phyloP scores from a whole-genome alignment of 1,284 basidiomycete species.

The Leucoagaricus sp. region DNA sequence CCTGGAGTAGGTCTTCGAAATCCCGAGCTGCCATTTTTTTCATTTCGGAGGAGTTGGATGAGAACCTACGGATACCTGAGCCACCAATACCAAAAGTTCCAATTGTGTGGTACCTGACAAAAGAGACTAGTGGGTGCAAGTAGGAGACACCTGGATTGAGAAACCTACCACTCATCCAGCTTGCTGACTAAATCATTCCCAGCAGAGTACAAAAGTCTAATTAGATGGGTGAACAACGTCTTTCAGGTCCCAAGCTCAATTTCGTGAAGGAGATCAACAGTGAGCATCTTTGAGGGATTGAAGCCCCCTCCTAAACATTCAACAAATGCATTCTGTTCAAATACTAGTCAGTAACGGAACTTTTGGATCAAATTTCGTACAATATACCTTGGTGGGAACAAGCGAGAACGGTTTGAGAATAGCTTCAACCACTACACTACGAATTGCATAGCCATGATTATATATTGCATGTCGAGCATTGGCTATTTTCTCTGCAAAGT shows the following conservation, averaged over 20 bases:
- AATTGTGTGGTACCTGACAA: constrained; percentile 23
- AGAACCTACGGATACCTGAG: constrained; percentile 28
- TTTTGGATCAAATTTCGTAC: no score
- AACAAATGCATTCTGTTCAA: constrained; percentile 16
- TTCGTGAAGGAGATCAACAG: constrained; percentile 31
- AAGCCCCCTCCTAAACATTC: constrained; percentile 18
- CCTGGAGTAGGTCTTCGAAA: constrained; percentile 40
- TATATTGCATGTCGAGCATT: no score
- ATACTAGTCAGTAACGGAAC: not conserved
- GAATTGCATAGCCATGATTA: not conserved
- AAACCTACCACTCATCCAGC: not conserved
- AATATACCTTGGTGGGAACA: no score
- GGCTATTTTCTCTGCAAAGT: constrained; percentile 14
- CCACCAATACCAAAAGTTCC: constrained; percentile 32
- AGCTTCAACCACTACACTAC: not conserved
- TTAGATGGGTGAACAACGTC: constrained; percentile 29
- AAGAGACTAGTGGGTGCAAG: no score
- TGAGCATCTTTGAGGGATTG: constrained; percentile 24
- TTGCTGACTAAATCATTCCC: not conserved
- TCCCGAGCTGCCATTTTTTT: constrained; percentile 37
- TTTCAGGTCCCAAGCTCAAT: constrained; percentile 32
- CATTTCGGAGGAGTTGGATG: constrained; percentile 33
- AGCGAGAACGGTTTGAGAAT: no score
- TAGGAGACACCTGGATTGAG: no score
- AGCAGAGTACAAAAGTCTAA: constrained; percentile 28